Evolutionary conservation across 495 filamentous ascomycete species (phyloP), one percentile per base, ranked within the genome.

Genomic region (Lepidopterella palustris): DNA sequence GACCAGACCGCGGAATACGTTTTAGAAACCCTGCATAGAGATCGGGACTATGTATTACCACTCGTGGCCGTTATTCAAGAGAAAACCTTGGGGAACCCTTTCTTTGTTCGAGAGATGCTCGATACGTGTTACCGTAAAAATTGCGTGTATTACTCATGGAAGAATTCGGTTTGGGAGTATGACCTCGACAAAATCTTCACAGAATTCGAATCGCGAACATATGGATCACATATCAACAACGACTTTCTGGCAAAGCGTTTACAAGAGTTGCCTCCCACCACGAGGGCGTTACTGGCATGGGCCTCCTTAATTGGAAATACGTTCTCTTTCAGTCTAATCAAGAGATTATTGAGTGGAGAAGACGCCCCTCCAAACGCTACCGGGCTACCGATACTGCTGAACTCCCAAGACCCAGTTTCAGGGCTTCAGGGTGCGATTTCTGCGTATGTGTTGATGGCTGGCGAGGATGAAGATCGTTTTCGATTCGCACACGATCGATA

Each of bases 31-130:
- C 81, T 96, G 6, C 84, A 79, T 53, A 69, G 82, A 42, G 74
- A 80, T 9, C 73, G 71, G 35, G 82, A 84, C 35, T 82, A 87
- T 42, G 78, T 85, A 20, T 61, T 85, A 6, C 78, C 85, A 5
- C 70, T 90, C 11, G 82, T 84, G 9, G 81, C 87, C 20, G 84
- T 92, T 10, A 80, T 95, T 18, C 87, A 90, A 70, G 88, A 90
- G 64, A 91, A 92, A 8, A 32, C 51, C n/a, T 23, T 32, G 28
- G 88, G 89, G 1, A 93, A 92, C 65, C 90, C 89, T 0, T 95
- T 95, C 70, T 92, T 92, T 63, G 85, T 95, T 60, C 82, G 88
- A 28, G 88, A 95, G 70, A 92, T 96, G 83, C 79, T 96, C n/a
- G 87, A 87, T 67, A 85, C 87, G 6, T 91, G 88, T 67, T 85